Evolutionary conservation across 768 basidiomycete species (phyloP), one percentile per base, ranked within the genome.

Genomic region (Hysterangium stoloniferum): DNA sequence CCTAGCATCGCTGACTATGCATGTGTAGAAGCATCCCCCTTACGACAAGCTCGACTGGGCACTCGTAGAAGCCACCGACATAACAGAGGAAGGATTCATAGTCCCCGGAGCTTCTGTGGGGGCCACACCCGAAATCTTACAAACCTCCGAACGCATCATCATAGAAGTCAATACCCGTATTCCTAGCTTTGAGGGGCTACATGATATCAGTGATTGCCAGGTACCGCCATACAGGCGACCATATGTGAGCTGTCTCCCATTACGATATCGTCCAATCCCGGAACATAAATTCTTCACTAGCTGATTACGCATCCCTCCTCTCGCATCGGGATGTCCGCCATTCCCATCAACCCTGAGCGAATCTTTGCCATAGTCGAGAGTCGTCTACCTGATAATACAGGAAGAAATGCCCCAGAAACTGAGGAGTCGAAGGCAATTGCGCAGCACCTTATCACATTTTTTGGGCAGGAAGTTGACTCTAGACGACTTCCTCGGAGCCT

Each of bases 131-230:
- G 62, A 63, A 46, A 59, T 63, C 35, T 44, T 63, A n/a, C 52
- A 54, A 33, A 47, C 48, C 11, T 60, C 62, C 4, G 59, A 61
- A 20, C 57, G 58, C 47, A 62, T 63, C 54, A 59, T 63, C 45
- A 56, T 63, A 45, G 62, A 63, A 55, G 58, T 63, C 55, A 63
- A 63, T 56, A 63, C 62, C n/a, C 25, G 52, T 17, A 53, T 62
- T 6, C 62, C 62, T 2, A 51, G 44, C 28, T 58, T 63, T 50
- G 52, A 58, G 25, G 61, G 61, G 0, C 53, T 63, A 20, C 62
- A 63, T 54, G 62, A 63, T 52, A 60, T 61, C 46, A 58, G 56
- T 47, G 56, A 58, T 13, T 52, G 52, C 35, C 57, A 54, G 48
- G 51, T 58, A 11, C 59, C 61, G 11, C 62, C 62, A 0, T 42